Base-by-base conservation (phyloP, 2,329 filamentous ascomycete species). In the Chaetomiaceae sp. region DNA sequence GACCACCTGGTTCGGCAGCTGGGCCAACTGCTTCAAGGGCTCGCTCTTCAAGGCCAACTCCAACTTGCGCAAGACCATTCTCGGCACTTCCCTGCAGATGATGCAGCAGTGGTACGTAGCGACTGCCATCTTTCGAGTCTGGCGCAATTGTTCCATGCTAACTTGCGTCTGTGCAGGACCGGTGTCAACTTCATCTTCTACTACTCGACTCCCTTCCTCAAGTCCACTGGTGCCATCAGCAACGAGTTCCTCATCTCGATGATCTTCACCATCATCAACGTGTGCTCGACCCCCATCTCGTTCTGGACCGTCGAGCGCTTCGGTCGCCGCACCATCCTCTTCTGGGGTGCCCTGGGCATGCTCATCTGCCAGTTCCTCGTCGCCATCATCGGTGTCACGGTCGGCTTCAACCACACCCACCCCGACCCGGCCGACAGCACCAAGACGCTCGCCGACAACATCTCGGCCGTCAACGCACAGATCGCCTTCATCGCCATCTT, bases 171-270 rank as follows among this genome's bases (percentile, higher is more conserved):
- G 11, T 29, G 19, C 19, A 56, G 81, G 82, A 91, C 88, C 23
- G 89, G 90, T 77, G 87, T 95, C 73, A 95, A 95, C 80, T 95
- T 92, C 73, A 89, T 94, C 78, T 94, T 91, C 77, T 88, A 89
- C 75, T 89, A 85, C 75, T 89, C 88, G 33, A 91, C 88, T 31
- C 83, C 87, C 55, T 95, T 95, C 83, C 88, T 95, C 75, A 73
- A 87, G 72, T 83, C 84, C 22, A 85, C 87, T 27, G 86, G 86
- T 61, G 87, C 87, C 64, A 89, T 95, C 65, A 62, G 68, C 57
- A 86, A 95, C 77, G 78, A 82, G 39, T 95, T 95, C 81, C 71
- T 95, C 63, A 91, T 94, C 68, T 87, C 85, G 54, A 78, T 95
- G 67, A 81, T 95, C 74, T 92, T 89, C 70, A 94, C 88, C 59